phyloP scores from a whole-genome alignment of 2,329 filamentous ascomycete genomes.

The Aureobasidium sp. region DNA sequence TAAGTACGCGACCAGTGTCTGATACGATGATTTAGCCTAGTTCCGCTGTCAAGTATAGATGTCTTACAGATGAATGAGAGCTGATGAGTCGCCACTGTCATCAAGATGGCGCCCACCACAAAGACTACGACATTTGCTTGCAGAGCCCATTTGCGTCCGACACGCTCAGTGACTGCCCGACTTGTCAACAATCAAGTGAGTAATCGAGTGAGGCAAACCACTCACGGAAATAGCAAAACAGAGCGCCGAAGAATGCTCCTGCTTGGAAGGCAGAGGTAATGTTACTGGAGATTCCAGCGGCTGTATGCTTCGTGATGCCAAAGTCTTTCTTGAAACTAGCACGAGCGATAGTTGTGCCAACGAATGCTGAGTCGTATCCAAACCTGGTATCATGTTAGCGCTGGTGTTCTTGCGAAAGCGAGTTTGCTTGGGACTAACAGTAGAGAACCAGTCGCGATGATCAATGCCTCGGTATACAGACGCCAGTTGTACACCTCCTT shows the following conservation, averaged over 20 bases:
- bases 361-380: conserved; percentile 21
- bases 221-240: conserved; percentile 31
- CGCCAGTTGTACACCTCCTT: conserved; percentile 10
- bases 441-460: neutral
- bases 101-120: conserved; percentile 46
- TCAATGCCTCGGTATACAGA: conserved; percentile 1
- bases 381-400: conserved; percentile 9
- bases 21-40: neutral
- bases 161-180: conserved; percentile 11
- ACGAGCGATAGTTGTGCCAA: conserved; percentile 20
- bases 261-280: conserved; percentile 19
- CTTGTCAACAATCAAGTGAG: neutral
- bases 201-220: conserved; percentile 32
- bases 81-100: conserved; percentile 54
- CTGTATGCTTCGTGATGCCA: conserved; percentile 14
- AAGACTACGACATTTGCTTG: conserved; percentile 16
- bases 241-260: conserved; percentile 19
- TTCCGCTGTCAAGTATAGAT: neutral
- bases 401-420: no score
- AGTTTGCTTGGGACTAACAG: neutral
- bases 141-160: conserved; percentile 16
- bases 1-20: conserved; percentile 53
- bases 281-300: conserved; percentile 19
- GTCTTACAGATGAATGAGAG: conserved; percentile 50
- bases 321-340: conserved; percentile 19